A percentile compares a stretch with the other conserved stretches of the same genome.
Conservation (phyloP, 257 asterid species). For the Capsicum pubescens region DNA sequence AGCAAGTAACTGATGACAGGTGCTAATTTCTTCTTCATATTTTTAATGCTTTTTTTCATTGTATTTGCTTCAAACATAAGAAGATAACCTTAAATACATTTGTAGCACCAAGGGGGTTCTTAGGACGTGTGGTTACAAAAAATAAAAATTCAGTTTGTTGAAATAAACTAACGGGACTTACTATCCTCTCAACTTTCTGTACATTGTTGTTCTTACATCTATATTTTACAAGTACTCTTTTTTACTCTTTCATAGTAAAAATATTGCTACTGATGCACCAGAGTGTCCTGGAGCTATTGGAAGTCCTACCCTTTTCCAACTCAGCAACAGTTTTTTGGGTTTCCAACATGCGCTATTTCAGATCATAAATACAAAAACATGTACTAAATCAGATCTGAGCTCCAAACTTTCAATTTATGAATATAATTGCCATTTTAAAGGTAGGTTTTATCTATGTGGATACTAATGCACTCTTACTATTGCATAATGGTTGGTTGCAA, state of each 20-base stretch:
- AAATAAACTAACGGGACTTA: too few species aligned
- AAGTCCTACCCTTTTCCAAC: neutral
- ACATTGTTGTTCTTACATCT: neutral
- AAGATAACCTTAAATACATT: too few species aligned
- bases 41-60: too few species aligned
- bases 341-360: neutral
- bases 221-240: neutral
- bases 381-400: neutral
- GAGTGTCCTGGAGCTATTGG: neutral
- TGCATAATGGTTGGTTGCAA: too few species aligned
- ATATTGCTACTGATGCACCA: neutral
- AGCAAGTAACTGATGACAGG: too few species aligned
- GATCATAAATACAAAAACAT: neutral
- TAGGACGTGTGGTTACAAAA: neutral
- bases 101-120: neutral
- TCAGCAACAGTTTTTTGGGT: neutral
- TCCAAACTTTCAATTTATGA: neutral
- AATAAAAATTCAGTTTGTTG: neutral
- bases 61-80: too few species aligned
- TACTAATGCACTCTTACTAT: too few species aligned
- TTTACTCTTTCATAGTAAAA: neutral
- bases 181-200: neutral
- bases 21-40: too few species aligned
- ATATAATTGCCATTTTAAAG: neutral
- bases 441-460: too few species aligned